Evolutionary conservation across 371 early-diverging fungal genomes (phyloP).

Genomic region (Lichtheimia corymbifera): DNA sequence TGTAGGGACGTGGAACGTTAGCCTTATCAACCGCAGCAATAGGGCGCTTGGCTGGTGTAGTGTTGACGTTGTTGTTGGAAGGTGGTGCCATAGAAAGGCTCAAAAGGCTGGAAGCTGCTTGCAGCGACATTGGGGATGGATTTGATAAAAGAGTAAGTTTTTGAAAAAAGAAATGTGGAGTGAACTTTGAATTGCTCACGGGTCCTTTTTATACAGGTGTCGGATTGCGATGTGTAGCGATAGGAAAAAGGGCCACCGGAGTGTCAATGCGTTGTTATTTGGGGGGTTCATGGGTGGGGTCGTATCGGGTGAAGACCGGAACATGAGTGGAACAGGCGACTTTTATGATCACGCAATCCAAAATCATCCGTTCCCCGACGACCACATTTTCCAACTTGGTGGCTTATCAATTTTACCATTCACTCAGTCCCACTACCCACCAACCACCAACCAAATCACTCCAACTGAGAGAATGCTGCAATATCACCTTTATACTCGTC

Average conservation of each 20-base stretch:
- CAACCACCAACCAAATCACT: not conserved
- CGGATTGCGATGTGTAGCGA: not conserved
- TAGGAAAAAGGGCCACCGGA: slow-evolving; percentile 3
- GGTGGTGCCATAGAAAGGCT: slow-evolving; percentile 34
- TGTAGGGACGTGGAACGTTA: slow-evolving; percentile 59
- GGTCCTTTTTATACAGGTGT: not conserved
- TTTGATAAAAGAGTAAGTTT: not conserved
- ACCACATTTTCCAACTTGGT: no score
- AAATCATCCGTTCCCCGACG: not conserved
- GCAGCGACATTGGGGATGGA: slow-evolving; percentile 22
- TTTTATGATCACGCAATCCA: slow-evolving; percentile 1
- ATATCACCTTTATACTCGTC: not conserved
- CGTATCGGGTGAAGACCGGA: not conserved
- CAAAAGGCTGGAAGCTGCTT: slow-evolving; percentile 38
- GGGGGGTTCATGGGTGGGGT: slow-evolving; percentile 5
- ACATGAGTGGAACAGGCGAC: not conserved
- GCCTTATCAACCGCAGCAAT: slow-evolving; percentile 42
- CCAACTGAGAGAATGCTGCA: no score
- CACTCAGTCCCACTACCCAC: not conserved
- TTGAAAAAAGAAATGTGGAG: slow-evolving; percentile 12
- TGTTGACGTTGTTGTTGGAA: slow-evolving; percentile 4
- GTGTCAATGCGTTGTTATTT: slow-evolving; percentile 2
- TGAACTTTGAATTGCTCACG: not conserved
- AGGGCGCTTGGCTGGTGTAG: slow-evolving; percentile 20
- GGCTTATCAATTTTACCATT: not conserved